A percentile compares a stretch with the other conserved stretches of the same genome.
Evolutionary conservation across 108 stramenopile genomes (phyloP).

Genomic region (Cylindrotheca closterium): DNA sequence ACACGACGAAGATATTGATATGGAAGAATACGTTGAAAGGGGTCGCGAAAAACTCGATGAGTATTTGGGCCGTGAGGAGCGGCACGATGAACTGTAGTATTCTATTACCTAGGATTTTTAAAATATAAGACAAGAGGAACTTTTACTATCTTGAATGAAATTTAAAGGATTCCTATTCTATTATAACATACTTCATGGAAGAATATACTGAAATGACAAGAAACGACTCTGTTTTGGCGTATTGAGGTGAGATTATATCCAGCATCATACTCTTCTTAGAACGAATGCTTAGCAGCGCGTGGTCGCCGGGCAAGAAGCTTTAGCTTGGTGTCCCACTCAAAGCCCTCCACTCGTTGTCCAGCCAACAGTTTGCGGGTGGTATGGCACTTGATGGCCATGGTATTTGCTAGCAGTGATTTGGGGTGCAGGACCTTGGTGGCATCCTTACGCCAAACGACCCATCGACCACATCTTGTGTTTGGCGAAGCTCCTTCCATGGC

Average conservation of each 20-base stretch:
- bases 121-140: no score
- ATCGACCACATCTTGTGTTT: constrained; percentile 21
- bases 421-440: constrained; percentile 65
- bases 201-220: no score
- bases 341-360: constrained; percentile 42
- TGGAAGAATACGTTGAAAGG: constrained; percentile 19
- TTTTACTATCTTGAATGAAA: no score
- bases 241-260: no score
- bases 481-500: constrained; percentile 11
- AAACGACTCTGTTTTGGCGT: no score
- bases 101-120: no score
- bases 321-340: constrained; percentile 34
- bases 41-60: constrained; percentile 23
- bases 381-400: constrained; percentile 57
- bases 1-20: no score
- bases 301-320: constrained; percentile 7
- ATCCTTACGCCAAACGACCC: constrained; percentile 61
- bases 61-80: not conserved
- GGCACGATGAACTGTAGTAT: no score
- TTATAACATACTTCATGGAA: no score
- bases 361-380: constrained; percentile 49
- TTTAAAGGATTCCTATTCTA: no score
- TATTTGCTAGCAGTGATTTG: constrained; percentile 41
- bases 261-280: not conserved
- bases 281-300: not conserved